Evolutionary conservation across 441 rosid species (phyloP).

Genomic region (Erysimum pusillum): DNA sequence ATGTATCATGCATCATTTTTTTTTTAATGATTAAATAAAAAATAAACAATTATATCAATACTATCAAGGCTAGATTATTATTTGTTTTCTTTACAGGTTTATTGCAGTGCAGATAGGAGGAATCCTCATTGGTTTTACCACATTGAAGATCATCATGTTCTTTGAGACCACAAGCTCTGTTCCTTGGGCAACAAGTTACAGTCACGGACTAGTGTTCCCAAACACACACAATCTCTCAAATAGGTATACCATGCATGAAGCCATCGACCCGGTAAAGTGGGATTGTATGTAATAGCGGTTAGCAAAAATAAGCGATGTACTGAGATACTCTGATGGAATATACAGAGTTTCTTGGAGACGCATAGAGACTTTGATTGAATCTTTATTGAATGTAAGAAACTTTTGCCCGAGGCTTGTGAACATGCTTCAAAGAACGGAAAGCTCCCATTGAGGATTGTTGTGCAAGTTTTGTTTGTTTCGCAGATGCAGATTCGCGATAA

Average conservation of each 20-base stretch:
- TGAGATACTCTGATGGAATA: conserved; percentile 68
- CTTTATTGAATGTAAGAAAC: conserved; percentile 65
- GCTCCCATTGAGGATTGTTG: conserved; percentile 71
- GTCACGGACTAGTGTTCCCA: background rate
- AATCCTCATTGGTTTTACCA: no score
- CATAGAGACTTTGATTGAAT: conserved; percentile 62
- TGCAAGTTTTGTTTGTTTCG: conserved; percentile 62
- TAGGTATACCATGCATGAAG: conserved; percentile 15
- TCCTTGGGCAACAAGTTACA: conserved; percentile 20
- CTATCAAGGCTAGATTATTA: no score
- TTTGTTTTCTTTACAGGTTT: no score
- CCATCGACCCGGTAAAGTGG: conserved; percentile 51
- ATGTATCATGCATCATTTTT: no score
- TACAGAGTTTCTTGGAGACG: conserved; percentile 78
- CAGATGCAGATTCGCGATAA: conserved; percentile 71
- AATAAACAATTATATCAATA: no score
- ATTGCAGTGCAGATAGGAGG: no score
- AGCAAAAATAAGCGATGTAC: conserved; percentile 60
- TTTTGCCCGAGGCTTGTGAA: conserved; percentile 74
- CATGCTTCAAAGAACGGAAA: conserved; percentile 77
- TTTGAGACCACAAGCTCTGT: conserved; percentile 30
- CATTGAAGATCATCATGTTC: no score
- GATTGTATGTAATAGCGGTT: no score
- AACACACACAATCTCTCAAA: conserved; percentile 30
- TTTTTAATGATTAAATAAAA: no score